Evolutionary conservation across 2,329 filamentous ascomycete genomes (phyloP).

Genomic region (Tolypocladium tropicale): DNA sequence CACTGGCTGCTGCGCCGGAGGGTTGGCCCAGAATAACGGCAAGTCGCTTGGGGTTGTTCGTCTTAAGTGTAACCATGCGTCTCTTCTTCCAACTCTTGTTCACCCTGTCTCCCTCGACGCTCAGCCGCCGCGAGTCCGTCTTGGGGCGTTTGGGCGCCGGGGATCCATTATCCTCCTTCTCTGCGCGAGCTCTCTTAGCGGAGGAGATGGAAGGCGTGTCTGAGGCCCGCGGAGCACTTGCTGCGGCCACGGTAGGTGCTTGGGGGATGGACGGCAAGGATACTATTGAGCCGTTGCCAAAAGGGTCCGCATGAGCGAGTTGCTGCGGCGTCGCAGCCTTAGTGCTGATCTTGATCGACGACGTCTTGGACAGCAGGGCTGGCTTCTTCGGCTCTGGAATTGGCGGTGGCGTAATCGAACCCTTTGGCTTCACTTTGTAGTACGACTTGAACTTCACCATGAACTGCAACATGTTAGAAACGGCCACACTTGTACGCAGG

Average conservation of each 20-base stretch:
- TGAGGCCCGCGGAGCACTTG: constrained; percentile 9
- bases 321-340: constrained; percentile 16
- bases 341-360: constrained; percentile 29
- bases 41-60: constrained; percentile 21
- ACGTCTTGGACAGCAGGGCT: constrained; percentile 16
- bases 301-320: neutral
- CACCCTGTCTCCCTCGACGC: constrained; percentile 8
- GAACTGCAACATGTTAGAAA: constrained; percentile 18
- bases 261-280: constrained; percentile 1
- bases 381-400: constrained; percentile 17
- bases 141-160: constrained; percentile 29
- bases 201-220: constrained; percentile 11
- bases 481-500: neutral
- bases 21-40: constrained; percentile 22
- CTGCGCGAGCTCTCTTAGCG: constrained; percentile 25
- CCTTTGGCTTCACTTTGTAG: constrained; percentile 24
- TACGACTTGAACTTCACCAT: constrained; percentile 27
- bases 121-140: constrained; percentile 15
- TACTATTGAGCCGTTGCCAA: constrained; percentile 1
- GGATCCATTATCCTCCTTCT: constrained; percentile 22
- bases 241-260: constrained; percentile 5
- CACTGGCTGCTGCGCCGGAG: constrained; percentile 9
- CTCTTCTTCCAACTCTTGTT: constrained; percentile 15
- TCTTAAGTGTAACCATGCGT: constrained; percentile 26
- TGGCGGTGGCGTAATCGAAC: constrained; percentile 13